Conservation (phyloP, 2,329 filamentous ascomycete genomes). For the Xylariaceae sp. region DNA sequence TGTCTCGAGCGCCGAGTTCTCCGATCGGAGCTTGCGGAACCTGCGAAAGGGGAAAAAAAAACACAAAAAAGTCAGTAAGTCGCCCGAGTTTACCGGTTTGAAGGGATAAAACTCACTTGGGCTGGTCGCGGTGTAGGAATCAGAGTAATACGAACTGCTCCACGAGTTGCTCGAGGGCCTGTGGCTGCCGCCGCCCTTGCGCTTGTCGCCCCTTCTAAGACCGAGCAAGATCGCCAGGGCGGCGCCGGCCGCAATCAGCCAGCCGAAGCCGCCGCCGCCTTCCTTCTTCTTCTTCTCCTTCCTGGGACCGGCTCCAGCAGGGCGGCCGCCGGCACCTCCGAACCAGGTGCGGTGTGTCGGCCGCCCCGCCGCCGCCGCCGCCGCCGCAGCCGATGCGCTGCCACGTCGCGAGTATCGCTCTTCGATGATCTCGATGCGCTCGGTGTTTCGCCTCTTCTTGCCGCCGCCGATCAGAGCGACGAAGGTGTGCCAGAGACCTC, state of each 20-base stretch:
- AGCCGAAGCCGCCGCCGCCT: constrained; percentile 44
- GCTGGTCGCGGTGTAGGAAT: constrained; percentile 46
- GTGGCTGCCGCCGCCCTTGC: constrained; percentile 40
- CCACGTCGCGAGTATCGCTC: constrained; percentile 53
- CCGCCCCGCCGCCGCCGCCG: constrained; percentile 37
- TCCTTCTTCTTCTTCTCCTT: constrained; percentile 51
- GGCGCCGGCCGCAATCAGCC: constrained; percentile 48
- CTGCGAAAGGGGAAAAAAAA: constrained; percentile 33
- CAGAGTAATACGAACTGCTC: constrained; percentile 49
- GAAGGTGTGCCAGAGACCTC: constrained; percentile 55
- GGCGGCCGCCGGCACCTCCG: constrained; percentile 43
- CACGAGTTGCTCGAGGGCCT: constrained; percentile 38
- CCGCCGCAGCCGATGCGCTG: constrained; percentile 37
- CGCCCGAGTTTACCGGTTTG: constrained; percentile 20
- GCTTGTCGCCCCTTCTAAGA: constrained; percentile 40
- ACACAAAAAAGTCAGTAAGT: constrained; percentile 24
- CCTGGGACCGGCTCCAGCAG: constrained; percentile 30
- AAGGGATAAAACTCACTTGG: constrained; percentile 44
- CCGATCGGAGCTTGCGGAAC: constrained; percentile 39
- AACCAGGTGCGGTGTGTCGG: constrained; percentile 55
- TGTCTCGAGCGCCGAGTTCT: constrained; percentile 34
- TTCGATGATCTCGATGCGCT: constrained; percentile 56
- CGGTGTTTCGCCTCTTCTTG: constrained; percentile 44
- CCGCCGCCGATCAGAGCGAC: constrained; percentile 54
- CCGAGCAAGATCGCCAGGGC: constrained; percentile 52